These are phyloP conservation scores for Fusarium devonianum DNA, from an alignment of 2,329 filamentous ascomycete species.

Conservation along the genomic window DNA sequence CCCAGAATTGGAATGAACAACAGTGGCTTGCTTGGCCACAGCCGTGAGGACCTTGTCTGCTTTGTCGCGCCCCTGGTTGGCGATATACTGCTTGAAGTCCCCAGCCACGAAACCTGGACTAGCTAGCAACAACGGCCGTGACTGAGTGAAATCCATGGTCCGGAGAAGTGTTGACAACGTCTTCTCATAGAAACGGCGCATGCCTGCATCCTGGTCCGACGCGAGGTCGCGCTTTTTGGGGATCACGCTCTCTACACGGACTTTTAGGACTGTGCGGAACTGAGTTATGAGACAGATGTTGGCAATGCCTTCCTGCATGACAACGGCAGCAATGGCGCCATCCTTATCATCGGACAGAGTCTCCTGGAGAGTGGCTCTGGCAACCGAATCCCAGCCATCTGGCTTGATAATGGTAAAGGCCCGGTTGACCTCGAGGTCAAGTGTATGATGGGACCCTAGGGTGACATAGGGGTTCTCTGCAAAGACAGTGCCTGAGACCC, in stretches of 20 bases:
- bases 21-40: conserved; percentile 68
- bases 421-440: conserved; percentile 85
- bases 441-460: conserved; percentile 65
- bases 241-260: conserved; percentile 67
- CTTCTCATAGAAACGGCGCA: conserved; percentile 78
- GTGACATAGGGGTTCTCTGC: conserved; percentile 61
- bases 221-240: conserved; percentile 72
- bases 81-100: conserved; percentile 78
- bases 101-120: conserved; percentile 87
- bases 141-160: conserved; percentile 75
- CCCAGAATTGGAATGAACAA: conserved; percentile 85
- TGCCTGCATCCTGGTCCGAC: conserved; percentile 72
- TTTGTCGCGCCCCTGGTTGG: conserved; percentile 63
- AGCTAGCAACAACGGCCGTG: conserved; percentile 80
- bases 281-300: conserved; percentile 86
- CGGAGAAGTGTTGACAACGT: conserved; percentile 77
- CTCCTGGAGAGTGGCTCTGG: conserved; percentile 78
- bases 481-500: conserved; percentile 62
- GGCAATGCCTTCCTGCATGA: conserved; percentile 89
- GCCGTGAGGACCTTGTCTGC: conserved; percentile 73
- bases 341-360: conserved; percentile 80
- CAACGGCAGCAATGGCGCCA: conserved; percentile 85
- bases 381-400: conserved; percentile 87
- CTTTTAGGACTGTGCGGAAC: conserved; percentile 76
- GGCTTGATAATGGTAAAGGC: conserved; percentile 89